These are phyloP conservation scores for Trichosanthes truncata DNA, from an alignment of 306 rosid genomes.

Conservation along the genomic window DNA sequence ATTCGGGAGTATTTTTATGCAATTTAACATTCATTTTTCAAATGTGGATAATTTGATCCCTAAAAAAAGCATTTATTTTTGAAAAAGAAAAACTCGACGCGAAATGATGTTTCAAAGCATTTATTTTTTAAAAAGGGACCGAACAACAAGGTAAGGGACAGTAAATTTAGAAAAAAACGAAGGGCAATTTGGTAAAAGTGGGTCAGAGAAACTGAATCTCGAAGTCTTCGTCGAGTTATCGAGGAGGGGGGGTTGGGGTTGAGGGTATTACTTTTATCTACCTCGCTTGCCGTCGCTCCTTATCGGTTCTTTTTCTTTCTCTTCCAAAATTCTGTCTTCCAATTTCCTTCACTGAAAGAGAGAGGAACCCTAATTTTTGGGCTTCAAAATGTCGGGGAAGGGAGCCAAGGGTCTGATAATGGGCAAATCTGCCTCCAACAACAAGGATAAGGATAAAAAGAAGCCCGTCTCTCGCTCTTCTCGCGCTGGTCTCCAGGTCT, in stretches of 20 bases:
- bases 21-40: too few species aligned
- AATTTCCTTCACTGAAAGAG: background rate
- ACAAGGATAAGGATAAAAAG: conserved; percentile 15
- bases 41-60: too few species aligned
- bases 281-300: background rate
- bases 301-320: background rate
- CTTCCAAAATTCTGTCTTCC: background rate
- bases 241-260: too few species aligned
- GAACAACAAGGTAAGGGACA: too few species aligned
- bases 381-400: conserved; percentile 15
- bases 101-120: too few species aligned
- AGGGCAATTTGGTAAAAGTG: background rate
- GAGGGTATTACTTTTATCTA: background rate
- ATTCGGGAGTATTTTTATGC: too few species aligned
- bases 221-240: background rate
- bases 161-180: background rate
- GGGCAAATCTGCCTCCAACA: conserved; percentile 17
- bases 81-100: too few species aligned
- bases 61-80: too few species aligned
- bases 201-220: background rate
- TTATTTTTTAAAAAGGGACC: too few species aligned
- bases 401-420: conserved; percentile 19
- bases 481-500: conserved; percentile 16
- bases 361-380: conserved; percentile 1
- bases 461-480: conserved; percentile 17